Evolutionary conservation across 2,329 filamentous ascomycete species (phyloP).

Genomic region (Fusarium sp.): DNA sequence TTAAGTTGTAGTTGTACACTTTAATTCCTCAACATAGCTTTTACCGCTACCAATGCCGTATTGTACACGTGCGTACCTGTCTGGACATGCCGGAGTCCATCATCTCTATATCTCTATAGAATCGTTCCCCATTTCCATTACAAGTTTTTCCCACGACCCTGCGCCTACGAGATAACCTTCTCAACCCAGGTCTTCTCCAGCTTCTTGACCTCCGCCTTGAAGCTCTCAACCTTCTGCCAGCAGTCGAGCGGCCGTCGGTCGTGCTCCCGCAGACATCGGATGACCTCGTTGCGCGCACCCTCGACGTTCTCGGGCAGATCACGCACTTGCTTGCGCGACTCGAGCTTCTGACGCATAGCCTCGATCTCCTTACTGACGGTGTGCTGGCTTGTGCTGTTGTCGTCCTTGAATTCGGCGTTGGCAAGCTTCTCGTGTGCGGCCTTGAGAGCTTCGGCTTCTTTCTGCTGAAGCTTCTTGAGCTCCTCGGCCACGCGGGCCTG

Average conservation of each 20-base stretch:
- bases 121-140: constrained; percentile 22
- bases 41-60: constrained; percentile 51
- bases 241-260: constrained; percentile 92
- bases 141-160: not conserved
- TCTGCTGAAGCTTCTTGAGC: constrained; percentile 81
- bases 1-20: constrained; percentile 47
- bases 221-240: constrained; percentile 91
- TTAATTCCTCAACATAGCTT: constrained; percentile 50
- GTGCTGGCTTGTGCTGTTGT: constrained; percentile 55
- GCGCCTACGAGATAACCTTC: constrained; percentile 71
- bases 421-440: constrained; percentile 75
- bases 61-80: constrained; percentile 50
- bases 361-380: constrained; percentile 71
- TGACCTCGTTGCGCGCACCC: constrained; percentile 79
- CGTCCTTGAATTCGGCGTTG: constrained; percentile 56
- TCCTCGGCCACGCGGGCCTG: constrained; percentile 88
- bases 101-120: constrained; percentile 40
- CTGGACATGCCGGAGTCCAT: constrained; percentile 29
- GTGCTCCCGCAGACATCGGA: constrained; percentile 84
- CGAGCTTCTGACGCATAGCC: constrained; percentile 69
- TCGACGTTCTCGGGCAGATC: constrained; percentile 79
- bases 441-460: constrained; percentile 77
- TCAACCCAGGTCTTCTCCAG: constrained; percentile 91
- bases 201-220: constrained; percentile 89
- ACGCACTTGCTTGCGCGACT: constrained; percentile 73